phyloP scores from a whole-genome alignment of 768 basidiomycete genomes.

The Peribolospora kevripleyi region DNA sequence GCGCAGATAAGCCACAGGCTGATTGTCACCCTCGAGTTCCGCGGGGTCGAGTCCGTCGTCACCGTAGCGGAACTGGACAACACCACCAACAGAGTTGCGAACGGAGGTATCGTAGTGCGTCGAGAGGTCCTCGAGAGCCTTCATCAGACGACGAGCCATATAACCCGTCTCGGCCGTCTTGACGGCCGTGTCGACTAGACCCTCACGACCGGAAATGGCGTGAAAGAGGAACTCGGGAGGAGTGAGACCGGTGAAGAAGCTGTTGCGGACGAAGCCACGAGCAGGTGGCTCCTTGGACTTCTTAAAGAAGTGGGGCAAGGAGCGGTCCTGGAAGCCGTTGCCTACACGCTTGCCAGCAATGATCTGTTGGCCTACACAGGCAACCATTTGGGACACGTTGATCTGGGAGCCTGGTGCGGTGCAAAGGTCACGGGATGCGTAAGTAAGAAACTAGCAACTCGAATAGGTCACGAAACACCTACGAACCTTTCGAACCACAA shows the following conservation, averaged over 20 bases:
- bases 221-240: slow-evolving; percentile 97
- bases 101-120: slow-evolving; percentile 92
- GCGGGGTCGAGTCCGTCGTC: slow-evolving; percentile 95
- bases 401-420: slow-evolving; percentile 58
- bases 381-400: slow-evolving; percentile 99
- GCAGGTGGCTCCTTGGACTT: slow-evolving; percentile 88
- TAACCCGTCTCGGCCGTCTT: slow-evolving; percentile 99
- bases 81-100: slow-evolving; percentile 73
- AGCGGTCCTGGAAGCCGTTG: slow-evolving; percentile 95
- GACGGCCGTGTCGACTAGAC: slow-evolving; percentile 95
- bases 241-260: slow-evolving; percentile 73
- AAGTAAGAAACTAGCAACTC: neutral
- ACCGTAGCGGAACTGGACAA: slow-evolving; percentile 92
- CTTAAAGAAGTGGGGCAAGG: slow-evolving; percentile 94
- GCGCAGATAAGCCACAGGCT: slow-evolving; percentile 69
- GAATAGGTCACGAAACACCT: too few relatives aligned
- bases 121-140: slow-evolving; percentile 87
- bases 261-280: slow-evolving; percentile 93
- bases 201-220: slow-evolving; percentile 94
- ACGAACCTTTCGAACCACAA: slow-evolving; percentile 83
- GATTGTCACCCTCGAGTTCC: slow-evolving; percentile 81
- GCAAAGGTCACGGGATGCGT: neutral
- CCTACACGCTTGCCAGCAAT: slow-evolving; percentile 95
- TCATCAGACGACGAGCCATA: slow-evolving; percentile 98
- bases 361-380: slow-evolving; percentile 98